Base-by-base conservation (phyloP, 2,329 filamentous ascomycete species). In the Thermoascus crustaceus region DNA sequence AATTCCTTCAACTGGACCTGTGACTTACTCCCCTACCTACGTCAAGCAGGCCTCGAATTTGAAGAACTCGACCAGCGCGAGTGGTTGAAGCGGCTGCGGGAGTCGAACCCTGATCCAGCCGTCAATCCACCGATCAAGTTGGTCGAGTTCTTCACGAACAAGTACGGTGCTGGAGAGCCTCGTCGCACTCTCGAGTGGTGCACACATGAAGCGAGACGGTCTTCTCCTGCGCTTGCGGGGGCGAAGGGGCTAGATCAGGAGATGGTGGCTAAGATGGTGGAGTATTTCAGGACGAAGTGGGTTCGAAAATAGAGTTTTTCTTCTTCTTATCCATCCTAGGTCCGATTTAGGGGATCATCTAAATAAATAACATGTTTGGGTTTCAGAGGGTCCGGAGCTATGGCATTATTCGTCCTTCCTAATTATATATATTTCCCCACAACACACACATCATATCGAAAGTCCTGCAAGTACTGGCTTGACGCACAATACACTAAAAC, bases 61-160 rank as follows among this genome's bases (percentile, higher is more conserved):
- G 46, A 50, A 20, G 52, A 43, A 25, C 30, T 55, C 1, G 34
- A 38, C 5, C 49, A 47, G 11, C 37, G 41, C 4, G 50, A 51
- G 19, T 60, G 56, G 57, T 32, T 60, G 4, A 35, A 24, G 4
- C 51, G 60, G 2, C 45, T 76, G 8, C 57, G 66, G 3, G 54
- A 54, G 2, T 66, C 66, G 2, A 64, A 74, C 32, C 60, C 58
- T 2, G 69, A 76, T 47, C 67, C 69, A 0, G 41, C 57, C 4
- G 51, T 43, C 10, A 76, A 76, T 42, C 71, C 72, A 7, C 63
- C 68, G 0, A 61, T 73, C 42, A 75, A 74, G 49, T 55, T 75
- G 1, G 40, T 73, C 1, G 69, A 72, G 26, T 76, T 72, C 55
- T 75, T 73, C 39, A 52, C 60, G 3, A 55, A 56, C 2, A 75